Evolutionary conservation across 2,329 filamentous ascomycete genomes (phyloP), one percentile per base, ranked within the genome.

Genomic region (Sporothrix sp.): DNA sequence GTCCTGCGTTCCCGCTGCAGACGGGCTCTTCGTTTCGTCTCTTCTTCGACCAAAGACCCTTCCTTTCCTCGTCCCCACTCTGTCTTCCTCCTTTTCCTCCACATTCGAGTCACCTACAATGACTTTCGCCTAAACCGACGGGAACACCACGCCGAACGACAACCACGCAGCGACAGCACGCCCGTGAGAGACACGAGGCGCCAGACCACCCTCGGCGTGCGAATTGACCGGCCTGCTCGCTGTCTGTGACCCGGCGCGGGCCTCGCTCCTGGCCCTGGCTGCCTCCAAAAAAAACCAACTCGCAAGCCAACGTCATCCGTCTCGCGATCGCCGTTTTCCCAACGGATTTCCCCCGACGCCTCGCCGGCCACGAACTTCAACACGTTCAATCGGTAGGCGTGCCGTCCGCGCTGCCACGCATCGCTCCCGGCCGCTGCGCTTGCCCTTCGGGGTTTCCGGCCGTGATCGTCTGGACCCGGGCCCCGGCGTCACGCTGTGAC

Each of bases 61-160:
- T 37, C 33, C 30, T 38, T 38, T 38, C 25, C 45, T n/a, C 20
- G 28, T 42, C 28, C 14, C 46, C 46, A 49, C 46, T 40, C 42
- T 46, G 18, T 28, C 45, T 38, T 21, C 43, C n/a, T 16, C 10
- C 43, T 45, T 25, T 16, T 50, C 38, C 48, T 40, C 46, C 45
- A 48, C 45, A 30, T 27, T 49, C 46, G 46, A 49, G 30, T 33
- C 46, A 40, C 27, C 21, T 39, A 40, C 36, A 28, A 39, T 40
- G 27, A 16, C 46, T 10, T 49, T 27, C 13, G 13, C 37, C 36
- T 32, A 25, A 38, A 48, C n/a, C 28, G 33, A 38, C 35, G 30
- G 45, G 35, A 16, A 48, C 45, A 16, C 21, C 35, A 38, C 33
- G 18, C n/a, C 45, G 18, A 39, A 30, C 28, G 18, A 18, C n/a